Percentiles rank a stretch among this genome's conserved stretches.
Conservation (phyloP, 805 yeast genomes). For the Teunomyces pallodes region DNA sequence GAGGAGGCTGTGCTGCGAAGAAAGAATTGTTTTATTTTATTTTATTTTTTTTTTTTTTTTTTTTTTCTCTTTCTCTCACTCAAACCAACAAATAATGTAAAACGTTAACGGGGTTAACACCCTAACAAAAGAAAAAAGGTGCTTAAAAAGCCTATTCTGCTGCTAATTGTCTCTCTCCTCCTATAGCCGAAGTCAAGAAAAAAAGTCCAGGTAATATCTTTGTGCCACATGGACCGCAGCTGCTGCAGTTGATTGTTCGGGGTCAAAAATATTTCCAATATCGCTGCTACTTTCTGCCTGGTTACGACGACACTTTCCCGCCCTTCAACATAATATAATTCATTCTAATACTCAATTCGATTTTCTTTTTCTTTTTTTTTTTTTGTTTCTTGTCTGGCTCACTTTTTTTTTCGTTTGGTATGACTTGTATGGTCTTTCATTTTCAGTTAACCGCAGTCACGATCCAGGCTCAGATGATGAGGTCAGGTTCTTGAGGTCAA, state of each 20-base stretch:
- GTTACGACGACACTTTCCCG: too few species aligned
- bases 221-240: neutral
- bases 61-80: neutral
- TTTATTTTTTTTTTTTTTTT: neutral
- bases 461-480: too few species aligned
- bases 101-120: neutral
- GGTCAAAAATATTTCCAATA: neutral
- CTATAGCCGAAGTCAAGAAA: neutral
- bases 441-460: too few species aligned
- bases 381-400: too few species aligned
- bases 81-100: too few species aligned
- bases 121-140: neutral
- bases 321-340: too few species aligned
- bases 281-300: neutral
- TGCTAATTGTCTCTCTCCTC: neutral
- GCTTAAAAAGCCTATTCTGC: neutral
- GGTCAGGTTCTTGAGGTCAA: too few species aligned
- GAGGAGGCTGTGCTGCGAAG: constrained; percentile 4
- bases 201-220: neutral
- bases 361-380: too few species aligned
- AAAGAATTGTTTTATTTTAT: neutral
- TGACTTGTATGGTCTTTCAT: too few species aligned
- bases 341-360: too few species aligned
- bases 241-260: neutral
- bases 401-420: too few species aligned